These are phyloP conservation scores for Rosa lucieae DNA, from an alignment of 306 rosid species.

Conservation along the genomic window DNA sequence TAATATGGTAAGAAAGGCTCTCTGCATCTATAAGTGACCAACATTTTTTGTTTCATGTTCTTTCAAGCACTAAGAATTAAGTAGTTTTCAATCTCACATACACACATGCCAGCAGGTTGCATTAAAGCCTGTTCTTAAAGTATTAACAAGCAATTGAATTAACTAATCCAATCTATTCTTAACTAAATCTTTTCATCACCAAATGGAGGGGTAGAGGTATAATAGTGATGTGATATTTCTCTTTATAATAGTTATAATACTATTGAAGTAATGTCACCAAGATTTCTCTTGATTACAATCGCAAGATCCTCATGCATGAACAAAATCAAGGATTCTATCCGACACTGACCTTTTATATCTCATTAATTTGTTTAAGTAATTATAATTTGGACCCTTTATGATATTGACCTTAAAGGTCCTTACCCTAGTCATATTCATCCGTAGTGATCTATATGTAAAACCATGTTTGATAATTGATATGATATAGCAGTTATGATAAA, in stretches of 20 bases:
- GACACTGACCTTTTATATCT: slow-evolving; percentile 22
- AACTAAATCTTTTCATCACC: slow-evolving; percentile 9
- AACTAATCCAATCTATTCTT: background rate
- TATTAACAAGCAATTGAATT: background rate
- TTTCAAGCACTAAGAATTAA: background rate
- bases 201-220: background rate
- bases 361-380: slow-evolving; percentile 1
- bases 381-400: background rate
- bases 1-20: too few relatives aligned
- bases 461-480: slow-evolving; percentile 6
- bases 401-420: slow-evolving; percentile 23
- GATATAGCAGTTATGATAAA: background rate
- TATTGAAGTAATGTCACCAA: slow-evolving; percentile 29
- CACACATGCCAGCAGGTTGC: background rate
- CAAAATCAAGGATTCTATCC: slow-evolving; percentile 12
- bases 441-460: slow-evolving; percentile 1
- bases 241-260: background rate
- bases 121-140: background rate
- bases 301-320: slow-evolving; percentile 34
- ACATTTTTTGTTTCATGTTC: background rate
- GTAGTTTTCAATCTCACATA: background rate
- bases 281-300: slow-evolving; percentile 26
- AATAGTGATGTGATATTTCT: slow-evolving; percentile 6
- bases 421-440: slow-evolving; percentile 6
- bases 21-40: background rate